Percentiles rank a stretch among this genome's conserved stretches.
Evolutionary conservation across 805 yeast species (phyloP).

Genomic region (Alloascoidea hylecoeti): DNA sequence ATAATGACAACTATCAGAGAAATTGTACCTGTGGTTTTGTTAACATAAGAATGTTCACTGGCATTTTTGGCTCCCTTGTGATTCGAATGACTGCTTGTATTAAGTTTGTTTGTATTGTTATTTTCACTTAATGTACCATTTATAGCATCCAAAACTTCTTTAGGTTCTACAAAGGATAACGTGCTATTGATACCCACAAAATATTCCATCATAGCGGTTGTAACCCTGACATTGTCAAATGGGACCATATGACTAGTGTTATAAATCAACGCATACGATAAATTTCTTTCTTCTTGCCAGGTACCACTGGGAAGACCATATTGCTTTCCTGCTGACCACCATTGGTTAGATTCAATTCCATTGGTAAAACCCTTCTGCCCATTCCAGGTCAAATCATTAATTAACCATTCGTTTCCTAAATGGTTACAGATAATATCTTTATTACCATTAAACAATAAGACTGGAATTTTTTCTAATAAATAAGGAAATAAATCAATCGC

Average conservation of each 20-base stretch:
- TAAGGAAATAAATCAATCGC: slow-evolving; percentile 55
- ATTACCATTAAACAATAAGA: slow-evolving; percentile 76
- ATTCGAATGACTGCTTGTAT: no score
- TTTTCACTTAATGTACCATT: slow-evolving; percentile 5
- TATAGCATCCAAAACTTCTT: slow-evolving; percentile 2
- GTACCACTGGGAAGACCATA: no score
- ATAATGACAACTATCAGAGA: slow-evolving; percentile 20
- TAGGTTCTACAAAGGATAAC: slow-evolving; percentile 3
- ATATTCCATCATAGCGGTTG: slow-evolving; percentile 55
- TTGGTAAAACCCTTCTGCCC: slow-evolving; percentile 24
- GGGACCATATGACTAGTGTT: slow-evolving; percentile 94
- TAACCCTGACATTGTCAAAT: slow-evolving; percentile 54
- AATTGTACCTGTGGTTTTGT: slow-evolving; percentile 18
- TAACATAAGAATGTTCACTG: slow-evolving; percentile 6
- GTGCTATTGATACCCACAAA: slow-evolving; percentile 14
- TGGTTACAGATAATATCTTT: slow-evolving; percentile 83
- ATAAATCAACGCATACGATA: slow-evolving; percentile 61
- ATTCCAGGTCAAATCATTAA: slow-evolving; percentile 50
- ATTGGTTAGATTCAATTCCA: slow-evolving; percentile 21
- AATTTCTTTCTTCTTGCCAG: slow-evolving; percentile 44
- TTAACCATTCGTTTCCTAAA: slow-evolving; percentile 56
- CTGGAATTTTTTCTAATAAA: slow-evolving; percentile 39
- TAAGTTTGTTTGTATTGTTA: slow-evolving; percentile 1
- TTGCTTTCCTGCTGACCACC: slow-evolving; percentile 28
- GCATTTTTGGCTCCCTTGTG: slow-evolving; percentile 2